Evolutionary conservation across 2,329 filamentous ascomycete genomes (phyloP), one percentile per base, ranked within the genome.

Genomic region (Microsporum ferrugineum): DNA sequence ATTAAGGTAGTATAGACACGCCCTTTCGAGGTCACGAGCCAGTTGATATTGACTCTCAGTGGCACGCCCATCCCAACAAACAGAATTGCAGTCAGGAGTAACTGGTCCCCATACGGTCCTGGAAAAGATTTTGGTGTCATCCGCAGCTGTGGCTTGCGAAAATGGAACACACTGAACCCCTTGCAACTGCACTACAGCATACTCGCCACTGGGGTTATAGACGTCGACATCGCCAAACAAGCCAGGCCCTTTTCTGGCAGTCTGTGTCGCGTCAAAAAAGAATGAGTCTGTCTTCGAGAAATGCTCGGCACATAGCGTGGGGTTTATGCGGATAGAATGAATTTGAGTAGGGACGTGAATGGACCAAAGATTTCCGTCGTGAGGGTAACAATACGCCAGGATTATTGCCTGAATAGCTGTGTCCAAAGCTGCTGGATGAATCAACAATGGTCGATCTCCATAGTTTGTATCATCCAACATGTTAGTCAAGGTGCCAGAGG

Each of bases 401-500:
- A 67, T 41, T 14, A 57, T 8, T 6, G 61, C 55, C 47, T 68
- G 67, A 33, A 69, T 56, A 2, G 62, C 60, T 1, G 61, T 56
- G 58, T 69, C 68, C 7, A 69, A 61, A 58, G 64, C 62, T 2
- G 56, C 60, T 2, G 68, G 67, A 59, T 68, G 66, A 14, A 68
- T 8, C 6, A 57, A 14, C 2, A 61, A 34, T 10, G 55, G 10
- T 3, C 36, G 5, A 1, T 43, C 27, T 2, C 36, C 45, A 23
- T 23, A 23, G 17, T 23, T 23, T 5, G 23, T 38, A 17, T 23
- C 10, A 5, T 41, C 27, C 45, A 27, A 7, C 8, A n/a, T 5
- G 3, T 45, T n/a, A 8, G 6, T 10, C 1, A 60, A 39, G 2
- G 14, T n/a, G 8, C 53, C 61, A 5, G 23, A 55, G 7, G 47